Evolutionary conservation across 139 green algal genomes (phyloP).

Genomic region (Yamagishiella unicocca): DNA sequence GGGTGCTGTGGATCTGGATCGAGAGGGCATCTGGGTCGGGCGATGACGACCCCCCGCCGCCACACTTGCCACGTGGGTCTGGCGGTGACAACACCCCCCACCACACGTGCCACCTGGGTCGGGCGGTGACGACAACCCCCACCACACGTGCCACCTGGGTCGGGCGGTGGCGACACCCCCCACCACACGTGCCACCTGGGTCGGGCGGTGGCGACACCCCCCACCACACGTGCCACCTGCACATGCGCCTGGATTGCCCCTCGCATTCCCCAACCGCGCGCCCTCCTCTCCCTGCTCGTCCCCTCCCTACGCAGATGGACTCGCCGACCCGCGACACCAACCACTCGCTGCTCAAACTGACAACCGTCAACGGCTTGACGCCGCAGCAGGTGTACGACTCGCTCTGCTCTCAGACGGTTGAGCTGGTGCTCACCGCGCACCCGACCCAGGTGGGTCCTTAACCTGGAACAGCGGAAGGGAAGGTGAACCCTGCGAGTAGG

Average conservation of each 20-base stretch:
- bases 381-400: conserved; percentile 65
- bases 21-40: too few species aligned
- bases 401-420: conserved; percentile 86
- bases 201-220: background rate
- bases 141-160: background rate
- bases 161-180: background rate
- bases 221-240: background rate
- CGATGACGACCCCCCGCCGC: background rate
- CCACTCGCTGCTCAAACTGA: conserved; percentile 84
- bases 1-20: too few species aligned
- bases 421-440: conserved; percentile 93
- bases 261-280: background rate
- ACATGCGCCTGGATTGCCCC: too few species aligned
- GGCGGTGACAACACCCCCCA: background rate
- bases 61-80: background rate
- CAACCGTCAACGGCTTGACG: conserved; percentile 62
- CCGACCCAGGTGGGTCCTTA: conserved; percentile 80
- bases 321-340: conserved; percentile 87
- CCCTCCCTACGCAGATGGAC: conserved; percentile 69
- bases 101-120: background rate
- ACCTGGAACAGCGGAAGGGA: background rate
- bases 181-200: background rate
- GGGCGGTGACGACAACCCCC: background rate
- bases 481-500: too few species aligned
- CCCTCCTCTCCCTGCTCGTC: background rate